Evolutionary conservation across 2,329 filamentous ascomycete species (phyloP).

Genomic region (Aspergillus phoenicis): DNA sequence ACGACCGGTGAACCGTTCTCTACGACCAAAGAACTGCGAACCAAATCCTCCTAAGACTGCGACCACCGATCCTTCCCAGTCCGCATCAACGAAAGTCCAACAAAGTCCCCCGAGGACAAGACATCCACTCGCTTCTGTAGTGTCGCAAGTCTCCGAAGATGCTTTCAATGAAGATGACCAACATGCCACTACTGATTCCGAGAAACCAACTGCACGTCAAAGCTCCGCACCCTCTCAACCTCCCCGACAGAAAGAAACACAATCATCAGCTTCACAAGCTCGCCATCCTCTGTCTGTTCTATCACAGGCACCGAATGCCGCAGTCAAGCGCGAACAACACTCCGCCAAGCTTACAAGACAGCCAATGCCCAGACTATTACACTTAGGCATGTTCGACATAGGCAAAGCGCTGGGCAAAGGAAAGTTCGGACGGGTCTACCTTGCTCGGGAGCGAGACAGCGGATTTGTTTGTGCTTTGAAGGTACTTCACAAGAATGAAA

Average conservation of each 20-base stretch:
- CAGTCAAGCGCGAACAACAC: background rate
- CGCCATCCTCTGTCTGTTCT: background rate
- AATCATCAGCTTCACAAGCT: background rate
- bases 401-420: background rate
- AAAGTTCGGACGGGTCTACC: background rate
- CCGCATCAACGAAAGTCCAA: no score
- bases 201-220: no score
- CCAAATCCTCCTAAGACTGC: background rate
- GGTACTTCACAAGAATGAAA: conserved; percentile 13
- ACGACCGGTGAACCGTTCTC: no score
- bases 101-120: no score
- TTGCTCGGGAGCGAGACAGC: background rate
- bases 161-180: no score
- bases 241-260: background rate
- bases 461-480: background rate
- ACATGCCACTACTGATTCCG: no score
- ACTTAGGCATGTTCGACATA: background rate
- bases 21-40: background rate
- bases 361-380: background rate
- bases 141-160: no score
- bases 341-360: background rate
- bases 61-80: no score
- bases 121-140: no score
- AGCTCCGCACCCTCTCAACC: no score
- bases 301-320: background rate